Base-by-base conservation (phyloP, 352 stramenopile species). In the Thalassiosira ordinaria region DNA sequence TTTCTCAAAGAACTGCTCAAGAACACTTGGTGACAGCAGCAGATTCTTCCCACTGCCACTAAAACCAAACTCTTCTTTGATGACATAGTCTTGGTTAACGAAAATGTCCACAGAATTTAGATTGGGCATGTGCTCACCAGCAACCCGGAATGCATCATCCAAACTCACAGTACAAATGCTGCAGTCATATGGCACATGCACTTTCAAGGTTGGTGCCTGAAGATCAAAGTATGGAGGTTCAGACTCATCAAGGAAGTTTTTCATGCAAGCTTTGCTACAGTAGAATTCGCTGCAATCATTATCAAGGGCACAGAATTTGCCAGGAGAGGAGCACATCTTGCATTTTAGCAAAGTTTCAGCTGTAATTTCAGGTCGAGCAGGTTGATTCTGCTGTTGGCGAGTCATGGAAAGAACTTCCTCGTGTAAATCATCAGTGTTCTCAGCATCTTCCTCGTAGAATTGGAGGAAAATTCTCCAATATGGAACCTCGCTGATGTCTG, bases 261-360 rank as follows among this genome's bases (percentile, higher is more conserved):
- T 13, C 66, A 75, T 75, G 18, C 66, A 75, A 49, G 55, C 39
- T 41, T 75, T 67, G 55, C 66, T 75, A 44, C 66, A 75, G 20
- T 68, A 75, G 47, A 75, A 75, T 9, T 51, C 16, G 35, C 39
- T 60, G 53, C 66, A 11, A 29, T 56, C 51, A 74, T 74, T 64
- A 26, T 74, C 65, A 56, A 74, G 51, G n/a, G 65, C 65, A 57
- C 52, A 74, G 37, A 74, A 74, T 8, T 56, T 64, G 14, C 11
- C 52, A 13, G 46, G 26, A 33, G 49, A 53, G 24, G 6, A 14
- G 18, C 63, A 73, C 18, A 53, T 29, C 49, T 55, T 52, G 31
- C 63, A 73, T 2, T 55, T 73, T 20, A 55, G 27, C n/a, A 31
- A 51, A 18, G 31, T 16, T 18, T 4, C n/a, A 20, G 3, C 18